Base-by-base conservation (phyloP, 345 rosid species). In the Microthlaspi erraticum region DNA sequence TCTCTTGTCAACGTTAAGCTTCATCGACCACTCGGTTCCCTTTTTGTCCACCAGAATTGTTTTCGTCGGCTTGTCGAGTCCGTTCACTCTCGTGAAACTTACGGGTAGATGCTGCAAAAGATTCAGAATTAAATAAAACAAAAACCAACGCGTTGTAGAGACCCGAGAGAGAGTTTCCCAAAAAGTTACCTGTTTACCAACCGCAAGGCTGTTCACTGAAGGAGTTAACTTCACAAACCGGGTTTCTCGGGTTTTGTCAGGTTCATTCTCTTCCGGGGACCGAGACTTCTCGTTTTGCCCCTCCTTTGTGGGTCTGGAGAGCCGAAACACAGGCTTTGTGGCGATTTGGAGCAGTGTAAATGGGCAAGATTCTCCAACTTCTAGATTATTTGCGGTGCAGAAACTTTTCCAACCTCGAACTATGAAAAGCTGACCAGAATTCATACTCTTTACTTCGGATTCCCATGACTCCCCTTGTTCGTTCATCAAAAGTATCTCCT, bases 391-490 rank as follows among this genome's bases (percentile, higher is more conserved):
- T 39, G 20, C 72, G 0, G 9, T 38, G 60, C 77, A 73, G 14
- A 73, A 57, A 1, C 10, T 65, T 31, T 26, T 73, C 77, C 77
- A 73, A 14, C 59, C 43, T 49, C 44, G n/a, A 73, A 5, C 17
- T 37, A 65, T 65, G 11, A 0, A 7, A 57, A 58, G 2, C 43
- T 33, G 23, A 57, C 44, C 5, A 18, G n/a, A n/a, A n/a, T n/a
- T n/a, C 5, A 0, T 1, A 0, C n/a, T n/a, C n/a, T 12, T 57
- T 7, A 66, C 0, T 39, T 46, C 29, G 7, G 72, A 58, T 1
- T 5, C 38, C 77, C 66, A 73, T 39, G 77, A 2, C 26, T 1
- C 58, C 50, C 72, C 66, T 64, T 73, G 52, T 39, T 73, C 60
- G 43, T 73, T 66, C 77, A 39, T 73, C n/a, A n/a, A n/a, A n/a